phyloP scores from a whole-genome alignment of 2,329 filamentous ascomycete genomes.

The Dothiorella sarmentorum region DNA sequence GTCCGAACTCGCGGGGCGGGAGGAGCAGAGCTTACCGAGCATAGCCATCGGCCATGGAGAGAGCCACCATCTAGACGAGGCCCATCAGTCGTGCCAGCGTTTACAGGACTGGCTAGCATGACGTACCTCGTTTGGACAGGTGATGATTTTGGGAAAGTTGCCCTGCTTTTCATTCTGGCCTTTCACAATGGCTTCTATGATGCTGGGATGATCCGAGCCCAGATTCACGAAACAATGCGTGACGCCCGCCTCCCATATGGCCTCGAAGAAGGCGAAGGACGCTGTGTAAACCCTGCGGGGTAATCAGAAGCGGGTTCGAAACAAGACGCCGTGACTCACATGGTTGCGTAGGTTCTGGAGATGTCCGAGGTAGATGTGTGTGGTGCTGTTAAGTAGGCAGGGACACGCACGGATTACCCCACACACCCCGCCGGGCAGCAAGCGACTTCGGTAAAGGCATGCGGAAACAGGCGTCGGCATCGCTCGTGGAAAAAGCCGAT shows the following conservation, averaged over 20 bases:
- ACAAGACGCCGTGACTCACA: not conserved
- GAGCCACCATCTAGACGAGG: conserved; percentile 66
- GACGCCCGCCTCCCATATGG: conserved; percentile 61
- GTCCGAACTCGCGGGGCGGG: not conserved
- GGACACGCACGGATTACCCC: not conserved
- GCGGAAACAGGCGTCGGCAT: not conserved
- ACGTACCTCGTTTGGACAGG: conserved; percentile 71
- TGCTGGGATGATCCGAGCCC: conserved; percentile 70
- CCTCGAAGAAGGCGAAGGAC: conserved; percentile 79
- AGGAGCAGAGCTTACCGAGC: conserved; percentile 40
- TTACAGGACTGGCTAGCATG: conserved; percentile 20
- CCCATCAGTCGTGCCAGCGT: conserved; percentile 10
- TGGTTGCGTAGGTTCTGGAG: not conserved
- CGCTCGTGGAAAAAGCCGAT: not conserved
- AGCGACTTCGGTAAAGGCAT: not conserved
- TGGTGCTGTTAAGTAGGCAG: not conserved
- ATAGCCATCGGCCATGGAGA: conserved; percentile 82
- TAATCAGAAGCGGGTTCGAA: not conserved
- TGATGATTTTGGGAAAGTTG: conserved; percentile 69
- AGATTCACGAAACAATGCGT: conserved; percentile 60
- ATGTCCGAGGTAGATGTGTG: not conserved
- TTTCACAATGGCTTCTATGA: conserved; percentile 77
- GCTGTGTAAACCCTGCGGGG: conserved; percentile 57
- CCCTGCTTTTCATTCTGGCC: conserved; percentile 60
- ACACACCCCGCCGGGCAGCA: not conserved